A percentile compares a stretch with the other conserved stretches of the same genome.
These are phyloP conservation scores for Cordyceps sp. DNA, from an alignment of 2,329 filamentous ascomycete genomes.

Conservation along the genomic window DNA sequence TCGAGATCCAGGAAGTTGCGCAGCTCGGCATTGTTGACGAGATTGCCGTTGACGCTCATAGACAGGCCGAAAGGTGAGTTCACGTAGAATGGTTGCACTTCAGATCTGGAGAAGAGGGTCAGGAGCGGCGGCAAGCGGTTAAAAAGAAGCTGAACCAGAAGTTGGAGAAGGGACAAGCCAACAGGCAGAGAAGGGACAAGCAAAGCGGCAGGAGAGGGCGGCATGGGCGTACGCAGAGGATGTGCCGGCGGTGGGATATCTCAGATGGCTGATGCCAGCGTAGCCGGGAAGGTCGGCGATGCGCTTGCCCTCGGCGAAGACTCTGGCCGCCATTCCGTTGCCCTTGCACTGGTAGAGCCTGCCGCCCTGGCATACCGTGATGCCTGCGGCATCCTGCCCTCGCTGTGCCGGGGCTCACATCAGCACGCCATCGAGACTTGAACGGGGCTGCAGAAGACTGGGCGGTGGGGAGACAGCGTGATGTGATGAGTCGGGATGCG, in stretches of 20 bases:
- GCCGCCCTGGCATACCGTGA: slow-evolving; percentile 58
- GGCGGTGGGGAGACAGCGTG: too few species aligned
- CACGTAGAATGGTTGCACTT: slow-evolving; percentile 82
- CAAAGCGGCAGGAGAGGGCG: too few species aligned
- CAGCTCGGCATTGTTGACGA: slow-evolving; percentile 60
- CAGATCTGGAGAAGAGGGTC: slow-evolving; percentile 28
- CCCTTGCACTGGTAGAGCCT: slow-evolving; percentile 82
- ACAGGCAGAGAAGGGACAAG: too few species aligned
- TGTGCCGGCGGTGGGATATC: slow-evolving; percentile 81
- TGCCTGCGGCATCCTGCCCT: slow-evolving; percentile 79
- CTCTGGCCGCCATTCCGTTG: slow-evolving; percentile 54
- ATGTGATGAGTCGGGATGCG: too few species aligned
- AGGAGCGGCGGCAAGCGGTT: too few species aligned
- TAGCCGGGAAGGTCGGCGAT: slow-evolving; percentile 47
- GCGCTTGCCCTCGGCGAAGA: slow-evolving; percentile 66
- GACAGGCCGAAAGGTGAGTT: slow-evolving; percentile 71
- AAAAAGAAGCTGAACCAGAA: too few species aligned
- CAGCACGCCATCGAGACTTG: not conserved
- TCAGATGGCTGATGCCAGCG: slow-evolving; percentile 69
- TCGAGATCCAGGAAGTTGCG: slow-evolving; percentile 57
- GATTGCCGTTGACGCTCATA: slow-evolving; percentile 51
- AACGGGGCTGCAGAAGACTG: not conserved
- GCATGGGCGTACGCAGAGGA: slow-evolving; percentile 27
- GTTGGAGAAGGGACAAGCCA: too few species aligned
- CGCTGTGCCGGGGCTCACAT: slow-evolving; percentile 13